These are phyloP conservation scores for Cerioporus squamosus DNA, from an alignment of 1,284 basidiomycete genomes.

Conservation along the genomic window DNA sequence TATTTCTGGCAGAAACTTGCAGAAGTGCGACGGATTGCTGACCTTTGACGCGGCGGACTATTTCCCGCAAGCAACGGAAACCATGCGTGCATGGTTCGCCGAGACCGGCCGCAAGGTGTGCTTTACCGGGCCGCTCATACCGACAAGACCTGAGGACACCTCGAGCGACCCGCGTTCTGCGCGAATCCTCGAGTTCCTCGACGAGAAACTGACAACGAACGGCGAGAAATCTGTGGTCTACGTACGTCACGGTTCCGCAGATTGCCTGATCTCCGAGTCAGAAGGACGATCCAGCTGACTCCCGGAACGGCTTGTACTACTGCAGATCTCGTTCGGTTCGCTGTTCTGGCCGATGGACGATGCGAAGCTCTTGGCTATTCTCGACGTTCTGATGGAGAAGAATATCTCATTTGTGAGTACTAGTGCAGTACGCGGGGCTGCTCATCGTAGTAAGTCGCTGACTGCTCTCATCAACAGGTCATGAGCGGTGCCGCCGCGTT, in stretches of 20 bases:
- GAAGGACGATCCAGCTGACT: too few relatives aligned
- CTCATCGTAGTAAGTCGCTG: neutral
- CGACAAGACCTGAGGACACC: neutral
- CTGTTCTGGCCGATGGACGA: slow-evolving; percentile 20
- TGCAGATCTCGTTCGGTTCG: slow-evolving; percentile 19
- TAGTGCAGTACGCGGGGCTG: neutral
- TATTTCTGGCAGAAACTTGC: neutral
- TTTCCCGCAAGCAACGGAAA: neutral
- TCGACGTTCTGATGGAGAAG: slow-evolving; percentile 18
- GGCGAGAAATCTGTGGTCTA: slow-evolving; percentile 19
- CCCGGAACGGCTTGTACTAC: too few relatives aligned
- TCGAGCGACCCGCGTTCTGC: slow-evolving; percentile 1
- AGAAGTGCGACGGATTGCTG: neutral
- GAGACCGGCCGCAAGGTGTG: slow-evolving; percentile 1
- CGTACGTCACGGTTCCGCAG: slow-evolving; percentile 1
- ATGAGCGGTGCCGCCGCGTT: slow-evolving; percentile 19
- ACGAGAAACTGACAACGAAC: neutral
- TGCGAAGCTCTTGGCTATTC: slow-evolving; percentile 6
- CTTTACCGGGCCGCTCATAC: slow-evolving; percentile 13
- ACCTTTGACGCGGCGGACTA: neutral
- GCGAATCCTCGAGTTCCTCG: neutral
- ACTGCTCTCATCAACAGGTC: slow-evolving; percentile 8
- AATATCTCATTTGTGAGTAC: slow-evolving; percentile 20
- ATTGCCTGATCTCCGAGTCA: neutral
- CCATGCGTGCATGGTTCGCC: neutral